These are phyloP conservation scores for Xylaria cubensis DNA, from an alignment of 495 filamentous ascomycete species.

Conservation along the genomic window DNA sequence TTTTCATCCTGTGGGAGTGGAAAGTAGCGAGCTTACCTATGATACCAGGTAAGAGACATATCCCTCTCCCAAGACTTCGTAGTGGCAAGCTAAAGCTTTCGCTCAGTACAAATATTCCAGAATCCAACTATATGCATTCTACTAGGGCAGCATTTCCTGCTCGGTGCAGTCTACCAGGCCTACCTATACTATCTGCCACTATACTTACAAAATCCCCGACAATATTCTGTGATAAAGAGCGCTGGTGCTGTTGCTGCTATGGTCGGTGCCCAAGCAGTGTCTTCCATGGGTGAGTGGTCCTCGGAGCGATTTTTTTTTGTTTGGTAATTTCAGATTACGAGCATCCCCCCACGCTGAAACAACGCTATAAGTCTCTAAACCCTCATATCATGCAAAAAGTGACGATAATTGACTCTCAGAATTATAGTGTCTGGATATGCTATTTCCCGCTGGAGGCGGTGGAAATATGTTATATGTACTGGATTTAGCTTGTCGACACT, in stretches of 20 bases:
- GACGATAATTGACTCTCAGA: background rate
- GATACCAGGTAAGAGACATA: conserved; percentile 54
- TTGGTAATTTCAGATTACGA: background rate
- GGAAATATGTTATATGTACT: conserved; percentile 61
- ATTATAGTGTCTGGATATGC: background rate
- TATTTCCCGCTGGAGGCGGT: conserved; percentile 57
- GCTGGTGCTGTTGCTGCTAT: conserved; percentile 60
- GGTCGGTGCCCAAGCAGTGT: conserved; percentile 58
- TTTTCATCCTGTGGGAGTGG: conserved; percentile 37
- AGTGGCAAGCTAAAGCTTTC: conserved; percentile 24
- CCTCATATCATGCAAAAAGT: background rate
- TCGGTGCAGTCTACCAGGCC: conserved; percentile 65
- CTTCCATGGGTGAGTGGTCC: conserved; percentile 46
- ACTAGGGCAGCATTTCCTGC: conserved; percentile 65
- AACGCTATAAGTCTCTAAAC: background rate
- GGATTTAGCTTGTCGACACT: conserved; percentile 61
- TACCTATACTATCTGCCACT: conserved; percentile 58
- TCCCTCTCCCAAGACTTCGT: background rate
- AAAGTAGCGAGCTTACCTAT: conserved; percentile 37
- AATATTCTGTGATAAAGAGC: conserved; percentile 43
- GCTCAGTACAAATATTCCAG: conserved; percentile 56
- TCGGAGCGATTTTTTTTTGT: background rate
- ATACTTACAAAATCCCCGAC: conserved; percentile 53
- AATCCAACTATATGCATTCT: conserved; percentile 58
- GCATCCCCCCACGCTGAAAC: background rate